phyloP scores from a whole-genome alignment of 2,329 filamentous ascomycete genomes.

The Penicillium decumbens region DNA sequence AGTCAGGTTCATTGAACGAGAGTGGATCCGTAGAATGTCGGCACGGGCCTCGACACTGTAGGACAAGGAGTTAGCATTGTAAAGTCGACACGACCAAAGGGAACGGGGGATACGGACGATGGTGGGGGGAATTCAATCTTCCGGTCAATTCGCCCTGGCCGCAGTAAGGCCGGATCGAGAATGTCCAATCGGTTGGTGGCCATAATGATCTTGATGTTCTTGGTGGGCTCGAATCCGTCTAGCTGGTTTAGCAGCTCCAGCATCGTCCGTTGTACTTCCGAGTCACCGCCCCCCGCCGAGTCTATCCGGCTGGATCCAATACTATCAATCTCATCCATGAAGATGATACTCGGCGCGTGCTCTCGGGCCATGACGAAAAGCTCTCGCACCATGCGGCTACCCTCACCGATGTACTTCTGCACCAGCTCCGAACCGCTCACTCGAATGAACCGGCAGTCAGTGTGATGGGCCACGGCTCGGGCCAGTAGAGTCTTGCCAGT shows the following conservation, averaged over 20 bases:
- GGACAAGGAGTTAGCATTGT: conserved; percentile 17
- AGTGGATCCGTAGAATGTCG: conserved; percentile 96
- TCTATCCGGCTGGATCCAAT: conserved; percentile 97
- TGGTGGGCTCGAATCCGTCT: conserved; percentile 96
- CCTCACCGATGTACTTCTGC: conserved; percentile 99
- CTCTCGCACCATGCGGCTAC: conserved; percentile 96
- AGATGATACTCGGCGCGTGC: conserved; percentile 97
- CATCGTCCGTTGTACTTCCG: conserved; percentile 98
- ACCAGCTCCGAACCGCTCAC: conserved; percentile 94
- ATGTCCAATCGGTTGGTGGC: conserved; percentile 98
- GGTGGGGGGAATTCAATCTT: conserved; percentile 99
- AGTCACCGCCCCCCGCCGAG: conserved; percentile 90
- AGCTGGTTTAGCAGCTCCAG: conserved; percentile 96
- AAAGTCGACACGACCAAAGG: not conserved
- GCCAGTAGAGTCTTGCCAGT: conserved; percentile 96
- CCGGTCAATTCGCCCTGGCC: conserved; percentile 94
- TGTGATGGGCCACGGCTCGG: conserved; percentile 94
- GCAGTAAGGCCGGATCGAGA: conserved; percentile 85
- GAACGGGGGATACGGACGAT: conserved; percentile 48
- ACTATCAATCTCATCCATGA: conserved; percentile 99
- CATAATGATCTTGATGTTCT: conserved; percentile 99
- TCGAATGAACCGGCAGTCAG: conserved; percentile 98
- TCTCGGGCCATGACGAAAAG: conserved; percentile 99
- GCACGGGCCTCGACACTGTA: conserved; percentile 78
- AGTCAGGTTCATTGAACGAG: conserved; percentile 96